phyloP scores from a whole-genome alignment of 2,329 filamentous ascomycete genomes.

The Phyllosticta citriasiana region DNA sequence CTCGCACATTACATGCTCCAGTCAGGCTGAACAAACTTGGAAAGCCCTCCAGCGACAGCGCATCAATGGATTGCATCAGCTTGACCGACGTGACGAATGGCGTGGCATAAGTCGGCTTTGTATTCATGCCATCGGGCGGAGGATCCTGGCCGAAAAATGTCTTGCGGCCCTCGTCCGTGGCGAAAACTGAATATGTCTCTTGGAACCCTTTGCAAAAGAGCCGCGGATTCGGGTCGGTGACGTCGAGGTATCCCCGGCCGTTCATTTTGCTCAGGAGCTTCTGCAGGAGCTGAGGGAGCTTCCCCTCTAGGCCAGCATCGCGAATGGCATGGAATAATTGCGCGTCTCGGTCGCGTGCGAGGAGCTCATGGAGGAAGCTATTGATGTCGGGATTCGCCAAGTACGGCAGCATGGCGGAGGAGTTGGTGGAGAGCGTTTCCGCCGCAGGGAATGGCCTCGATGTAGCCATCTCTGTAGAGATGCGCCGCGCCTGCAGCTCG shows the following conservation, averaged over 20 bases:
- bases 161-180: neutral
- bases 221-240: neutral
- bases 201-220: neutral
- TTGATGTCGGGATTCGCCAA: neutral
- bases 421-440: neutral
- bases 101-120: neutral
- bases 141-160: neutral
- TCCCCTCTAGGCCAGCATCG: neutral
- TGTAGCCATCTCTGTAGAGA: conserved; percentile 6
- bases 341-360: neutral
- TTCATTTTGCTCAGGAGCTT: neutral
- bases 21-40: neutral
- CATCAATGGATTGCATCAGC: neutral
- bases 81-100: conserved; percentile 3
- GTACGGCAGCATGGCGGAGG: neutral
- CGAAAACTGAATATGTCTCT: neutral
- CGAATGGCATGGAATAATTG: neutral
- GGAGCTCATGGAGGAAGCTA: neutral
- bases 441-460: neutral
- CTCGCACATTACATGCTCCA: neutral
- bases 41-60: neutral
- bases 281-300: neutral
- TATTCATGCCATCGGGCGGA: neutral
- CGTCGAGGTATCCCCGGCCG: neutral
- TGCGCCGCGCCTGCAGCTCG: neutral